phyloP scores from a whole-genome alignment of 1,139 yeast species.

The Candida sanyaensis region DNA sequence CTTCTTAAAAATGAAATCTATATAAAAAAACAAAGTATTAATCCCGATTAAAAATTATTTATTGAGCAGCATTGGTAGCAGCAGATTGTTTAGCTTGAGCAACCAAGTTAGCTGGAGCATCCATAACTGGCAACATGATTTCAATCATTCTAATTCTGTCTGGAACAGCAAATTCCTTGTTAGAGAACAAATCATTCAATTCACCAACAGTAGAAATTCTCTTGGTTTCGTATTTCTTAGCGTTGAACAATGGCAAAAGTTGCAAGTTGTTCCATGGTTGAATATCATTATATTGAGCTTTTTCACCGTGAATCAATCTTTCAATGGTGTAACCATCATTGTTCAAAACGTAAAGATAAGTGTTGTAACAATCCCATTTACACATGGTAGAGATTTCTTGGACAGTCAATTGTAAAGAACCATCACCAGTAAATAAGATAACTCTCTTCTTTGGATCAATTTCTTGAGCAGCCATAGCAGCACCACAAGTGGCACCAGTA shows the following conservation, averaged over 20 bases:
- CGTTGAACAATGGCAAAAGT: slow-evolving; percentile 72
- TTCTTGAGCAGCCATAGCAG: slow-evolving; percentile 82
- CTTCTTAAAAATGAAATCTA: background rate
- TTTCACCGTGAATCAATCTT: slow-evolving; percentile 81
- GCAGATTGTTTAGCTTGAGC: slow-evolving; percentile 78
- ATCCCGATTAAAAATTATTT: background rate
- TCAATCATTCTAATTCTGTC: slow-evolving; percentile 77
- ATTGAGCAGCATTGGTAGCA: slow-evolving; percentile 49
- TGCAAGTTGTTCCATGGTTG: slow-evolving; percentile 81
- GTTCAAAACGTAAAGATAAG: slow-evolving; percentile 80
- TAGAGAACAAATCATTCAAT: slow-evolving; percentile 57
- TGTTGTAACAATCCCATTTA: slow-evolving; percentile 69
- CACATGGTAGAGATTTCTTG: slow-evolving; percentile 86
- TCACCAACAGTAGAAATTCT: slow-evolving; percentile 69
- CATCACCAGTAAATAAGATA: slow-evolving; percentile 84
- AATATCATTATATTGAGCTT: slow-evolving; percentile 75
- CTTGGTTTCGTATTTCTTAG: slow-evolving; percentile 56
- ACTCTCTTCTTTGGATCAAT: slow-evolving; percentile 70
- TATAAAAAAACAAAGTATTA: background rate
- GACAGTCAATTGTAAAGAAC: slow-evolving; percentile 84
- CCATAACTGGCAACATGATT: slow-evolving; percentile 79
- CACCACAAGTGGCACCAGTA: slow-evolving; percentile 84
- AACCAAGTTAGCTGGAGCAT: slow-evolving; percentile 74
- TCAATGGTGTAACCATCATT: slow-evolving; percentile 91
- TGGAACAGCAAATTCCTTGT: slow-evolving; percentile 57